Base-by-base conservation (phyloP, 257 asterid species). In the Rubia yunnanensis region DNA sequence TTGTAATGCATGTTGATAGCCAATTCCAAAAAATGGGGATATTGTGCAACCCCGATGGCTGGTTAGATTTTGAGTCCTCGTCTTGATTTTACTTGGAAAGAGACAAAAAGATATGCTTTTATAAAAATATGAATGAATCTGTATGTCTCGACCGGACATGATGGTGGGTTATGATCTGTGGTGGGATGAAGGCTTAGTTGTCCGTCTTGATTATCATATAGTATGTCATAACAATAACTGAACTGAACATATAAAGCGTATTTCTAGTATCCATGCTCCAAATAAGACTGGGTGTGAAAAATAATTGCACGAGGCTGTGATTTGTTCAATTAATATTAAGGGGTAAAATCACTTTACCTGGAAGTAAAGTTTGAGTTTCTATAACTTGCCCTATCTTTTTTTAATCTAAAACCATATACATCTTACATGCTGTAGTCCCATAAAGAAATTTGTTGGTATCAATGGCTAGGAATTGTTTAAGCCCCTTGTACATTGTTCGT, bases 401-500 rank as follows among this genome's bases (percentile, higher is more conserved):
- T 67, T 18, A 4, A 58, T 18, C 35, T 24, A 26, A 10, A 30
- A 30, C 39, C 44, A 6, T 28, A 28, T 26, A 17, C 23, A n/a
- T 48, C 20, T 9, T 53, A 39, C 35, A 34, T 52, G n/a, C 31
- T 20, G 63, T 28, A 20, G 30, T 60, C 67, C 35, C 10, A 48
- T 8, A 17, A 28, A 26, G 48, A 15, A 61, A 24, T 36, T 23
- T 31, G 23, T 52, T 55, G 48, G 4, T 22, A 4, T 63, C 28
- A 26, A 22, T 10, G 24, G 35, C 17, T 31, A 36, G 41, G 30
- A 63, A 48, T 44, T n/a, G 23, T 60, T 64, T 46, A 65, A 39
- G 66, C 23, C 50, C 28, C n/a, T 5, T 18, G 49, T 56, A 69
- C 63, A 63, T 68, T 70, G 76, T 49, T 69, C 36, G 72, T 28